phyloP scores from a whole-genome alignment of 768 basidiomycete species.

The Symmetrospora coprosmae region DNA sequence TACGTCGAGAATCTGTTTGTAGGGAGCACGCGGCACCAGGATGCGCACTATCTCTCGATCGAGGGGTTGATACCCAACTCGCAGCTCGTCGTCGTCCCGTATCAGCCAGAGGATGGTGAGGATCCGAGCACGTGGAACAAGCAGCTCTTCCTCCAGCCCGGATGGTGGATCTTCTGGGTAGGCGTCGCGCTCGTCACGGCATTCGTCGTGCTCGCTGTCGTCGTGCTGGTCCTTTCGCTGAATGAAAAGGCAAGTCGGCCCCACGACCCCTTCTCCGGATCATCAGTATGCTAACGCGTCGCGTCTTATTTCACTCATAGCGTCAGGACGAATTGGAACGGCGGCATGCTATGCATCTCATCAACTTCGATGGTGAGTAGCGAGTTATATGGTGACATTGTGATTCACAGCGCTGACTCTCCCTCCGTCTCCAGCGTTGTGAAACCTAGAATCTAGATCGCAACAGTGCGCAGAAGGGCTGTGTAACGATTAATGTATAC shows the following conservation, averaged over 20 bases:
- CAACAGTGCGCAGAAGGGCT: too few relatives aligned
- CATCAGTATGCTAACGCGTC: conserved; percentile 17
- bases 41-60: conserved; percentile 69
- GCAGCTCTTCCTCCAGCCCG: conserved; percentile 79
- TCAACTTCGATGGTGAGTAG: conserved; percentile 91
- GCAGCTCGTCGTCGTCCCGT: conserved; percentile 81
- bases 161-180: conserved; percentile 96
- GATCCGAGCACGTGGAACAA: conserved; percentile 52
- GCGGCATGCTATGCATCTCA: conserved; percentile 74
- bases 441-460: too few relatives aligned
- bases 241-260: conserved; percentile 68
- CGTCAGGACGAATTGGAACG: conserved; percentile 87
- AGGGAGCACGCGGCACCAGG: conserved; percentile 62
- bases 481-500: too few relatives aligned
- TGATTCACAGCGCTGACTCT: too few relatives aligned
- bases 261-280: not conserved
- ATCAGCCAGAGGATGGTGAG: conserved; percentile 41
- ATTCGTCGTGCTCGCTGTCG: conserved; percentile 57
- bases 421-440: not conserved
- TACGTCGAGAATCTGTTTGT: conserved; percentile 98
- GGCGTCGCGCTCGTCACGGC: conserved; percentile 68
- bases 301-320: conserved; percentile 39
- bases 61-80: conserved; percentile 97
- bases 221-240: conserved; percentile 73
- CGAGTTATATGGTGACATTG: not conserved